Conservation (phyloP, 2,329 filamentous ascomycete genomes). For the Beauveria sp. region DNA sequence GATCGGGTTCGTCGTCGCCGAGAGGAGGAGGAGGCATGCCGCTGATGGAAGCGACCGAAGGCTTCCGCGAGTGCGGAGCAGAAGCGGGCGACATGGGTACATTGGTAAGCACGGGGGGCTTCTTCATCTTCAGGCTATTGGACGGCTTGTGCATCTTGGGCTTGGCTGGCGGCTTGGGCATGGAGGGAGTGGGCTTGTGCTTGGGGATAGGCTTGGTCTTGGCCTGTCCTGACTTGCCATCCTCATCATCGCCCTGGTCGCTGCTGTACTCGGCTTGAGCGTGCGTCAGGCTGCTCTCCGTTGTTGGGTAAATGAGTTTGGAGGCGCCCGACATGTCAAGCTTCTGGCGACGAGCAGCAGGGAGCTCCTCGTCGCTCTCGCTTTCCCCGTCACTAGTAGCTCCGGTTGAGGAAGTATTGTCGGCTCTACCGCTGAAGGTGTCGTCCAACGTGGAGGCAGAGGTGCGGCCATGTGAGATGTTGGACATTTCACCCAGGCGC, state of each 20-base stretch:
- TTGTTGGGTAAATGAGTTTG: constrained; percentile 42
- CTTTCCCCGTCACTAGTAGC: constrained; percentile 74
- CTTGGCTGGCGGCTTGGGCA: constrained; percentile 31
- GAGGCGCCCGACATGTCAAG: constrained; percentile 35
- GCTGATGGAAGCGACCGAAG: constrained; percentile 56
- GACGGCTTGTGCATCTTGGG: constrained; percentile 34
- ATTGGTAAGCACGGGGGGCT: constrained; percentile 30
- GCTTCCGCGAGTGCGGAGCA: constrained; percentile 66
- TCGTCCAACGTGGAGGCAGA: constrained; percentile 92
- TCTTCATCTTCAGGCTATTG: constrained; percentile 42
- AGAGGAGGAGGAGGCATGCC: constrained; percentile 23
- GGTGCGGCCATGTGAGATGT: constrained; percentile 85
- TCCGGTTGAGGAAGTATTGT: constrained; percentile 75
- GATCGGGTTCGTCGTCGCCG: constrained; percentile 70
- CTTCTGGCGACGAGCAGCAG: constrained; percentile 51
- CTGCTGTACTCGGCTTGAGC: constrained; percentile 30
- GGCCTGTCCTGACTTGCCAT: constrained; percentile 25
- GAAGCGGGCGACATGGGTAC: constrained; percentile 57
- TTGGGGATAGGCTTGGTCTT: constrained; percentile 36
- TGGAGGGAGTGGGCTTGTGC: constrained; percentile 28
- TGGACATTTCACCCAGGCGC: constrained; percentile 87
- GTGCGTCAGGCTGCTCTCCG: constrained; percentile 44
- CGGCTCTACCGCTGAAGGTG: constrained; percentile 82
- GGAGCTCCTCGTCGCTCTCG: constrained; percentile 55
- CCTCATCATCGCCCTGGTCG: constrained; percentile 27